Base-by-base conservation (phyloP, 352 stramenopile genomes). In the Peronospora belbahrii region DNA sequence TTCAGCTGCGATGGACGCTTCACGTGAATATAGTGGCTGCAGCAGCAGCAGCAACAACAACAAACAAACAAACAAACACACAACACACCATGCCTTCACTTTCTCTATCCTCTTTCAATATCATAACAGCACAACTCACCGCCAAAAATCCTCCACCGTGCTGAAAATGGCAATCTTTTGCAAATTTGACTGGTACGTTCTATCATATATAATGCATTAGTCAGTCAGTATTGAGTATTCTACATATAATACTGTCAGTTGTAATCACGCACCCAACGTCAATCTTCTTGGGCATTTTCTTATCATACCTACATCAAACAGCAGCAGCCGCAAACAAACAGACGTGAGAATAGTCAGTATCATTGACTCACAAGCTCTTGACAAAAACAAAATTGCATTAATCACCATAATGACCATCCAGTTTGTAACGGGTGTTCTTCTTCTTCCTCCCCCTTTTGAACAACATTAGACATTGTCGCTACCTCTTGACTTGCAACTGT, bases 121-220 rank as follows among this genome's bases (percentile, higher is more conserved):
- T 13, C 27, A 34, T 50, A 15, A 25, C 34, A 53, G 43, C 34
- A 15, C 5, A 18, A 59, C 67, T 49, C 54, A 89, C 71, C 85
- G 85, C 88, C 88, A 97, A 48, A 97, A 97, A 59, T 90, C 83
- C 56, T 97, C 88, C 33, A 97, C 85, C 4, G 88, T 95, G 58
- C 52, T 77, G 53, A 97, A 97, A 19, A 75, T 88, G 41, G 79
- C 81, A 56, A 95, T 89, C 57, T 94, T 90, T 50, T 89, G 72
- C 47, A 94, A 56, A 60, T 94, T 57, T n/a, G 48, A 65, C 51
- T 65, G 56, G 45, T 65, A 65, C 18, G 56, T 65, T 50, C 48
- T 66, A 8, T 33, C 2, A 40, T 5, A 45, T 44, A 31, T 17
- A n/a, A 7, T 15, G 22, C 14, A 19, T 48, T 8, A 54, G 34